Base-by-base conservation (phyloP, 441 rosid species). In the Caryocar brasiliense region DNA sequence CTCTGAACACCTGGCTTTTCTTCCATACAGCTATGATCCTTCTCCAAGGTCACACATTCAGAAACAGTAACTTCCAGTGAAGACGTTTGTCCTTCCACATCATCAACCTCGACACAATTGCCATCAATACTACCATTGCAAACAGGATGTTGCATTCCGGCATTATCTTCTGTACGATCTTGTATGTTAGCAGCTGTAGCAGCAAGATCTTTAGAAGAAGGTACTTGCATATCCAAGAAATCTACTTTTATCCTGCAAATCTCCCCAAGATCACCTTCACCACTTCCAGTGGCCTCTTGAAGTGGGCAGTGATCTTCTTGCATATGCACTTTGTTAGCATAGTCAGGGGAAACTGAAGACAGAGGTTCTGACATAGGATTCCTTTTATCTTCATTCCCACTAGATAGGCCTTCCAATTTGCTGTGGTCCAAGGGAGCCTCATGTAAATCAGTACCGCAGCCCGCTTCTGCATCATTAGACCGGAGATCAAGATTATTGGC, bases 161-260 rank as follows among this genome's bases (percentile, higher is more conserved):
- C 53, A 67, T 53, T 46, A 26, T 56, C 44, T 35, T 40, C 60
- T 24, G 48, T 24, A 34, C 49, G 35, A 47, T 33, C 43, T 18
- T 44, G 47, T 23, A 39, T 0, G 9, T 26, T 22, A 47, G 51
- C 26, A 41, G 48, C 24, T 3, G 59, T 37, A 26, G 47, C 36
- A 37, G 36, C 10, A 36, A 40, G 4, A 41, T 18, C 64, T 22
- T 49, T 26, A 44, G 29, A 21, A 11, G 43, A 40, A 24, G 57
- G 36, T 13, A 21, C 40, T 51, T 42, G 52, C 4, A 29, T 14
- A 19, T 46, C 63, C 30, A 64, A 55, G 39, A 50, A 45, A 20
- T 48, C 64, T 29, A 46, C 53, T 45, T 59, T 71, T 55, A 40
- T 58, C 43, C 28, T 57, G 60, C 50, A 60, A 51, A 18, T 34